Base-by-base conservation (phyloP, 345 rosid species). In the Eucalyptus guilfoylei region DNA sequence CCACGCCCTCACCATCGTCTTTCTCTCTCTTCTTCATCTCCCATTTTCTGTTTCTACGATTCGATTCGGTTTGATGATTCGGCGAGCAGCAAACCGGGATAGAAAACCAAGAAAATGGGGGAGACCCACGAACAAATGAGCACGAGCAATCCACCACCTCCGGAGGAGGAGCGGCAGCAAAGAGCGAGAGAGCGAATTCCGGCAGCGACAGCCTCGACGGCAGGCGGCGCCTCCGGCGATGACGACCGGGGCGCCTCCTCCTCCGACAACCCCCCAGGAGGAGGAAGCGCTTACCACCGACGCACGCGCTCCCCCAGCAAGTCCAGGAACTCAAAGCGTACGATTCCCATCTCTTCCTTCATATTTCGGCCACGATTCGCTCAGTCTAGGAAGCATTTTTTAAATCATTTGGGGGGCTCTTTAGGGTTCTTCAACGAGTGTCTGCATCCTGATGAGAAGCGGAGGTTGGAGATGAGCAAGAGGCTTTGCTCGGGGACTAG, bases 261-360 rank as follows among this genome's bases (percentile, higher is more conserved):
- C 86, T 19, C 58, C 58, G 19, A 95, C 90, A 95, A 94, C 5
- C 99, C 96, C 98, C 0, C 14, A 5, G 14, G 67, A 91, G 95
- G 88, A 98, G 97, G 93, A 98, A 98, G 90, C 92, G 99, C 91
- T 96, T 95, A 4, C 91, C 99, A 97, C 96, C 98, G 99, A 91
- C 99, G 97, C 96, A 98, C 99, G 0, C 16, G 2, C 69, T 90
- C 96, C 99, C 99, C 69, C 99, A 95, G 85, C 99, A 97, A 95
- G 97, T 97, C 96, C 99, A 96, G 90, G 99, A 97, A 50, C 99
- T 98, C 45, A 97, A 97, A 95, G 60, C 96, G 99, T 98, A 95
- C 48, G 93, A 44, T 86, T 88, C 86, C 28, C 15, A 85, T 42
- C 89, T 81, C 88, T 34, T 85, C 21, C 23, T 32, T 67, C 12